Percentiles rank a stretch among this genome's conserved stretches.
Conservation (phyloP, 2,329 filamentous ascomycete genomes). For the Neurospora crassa region DNA sequence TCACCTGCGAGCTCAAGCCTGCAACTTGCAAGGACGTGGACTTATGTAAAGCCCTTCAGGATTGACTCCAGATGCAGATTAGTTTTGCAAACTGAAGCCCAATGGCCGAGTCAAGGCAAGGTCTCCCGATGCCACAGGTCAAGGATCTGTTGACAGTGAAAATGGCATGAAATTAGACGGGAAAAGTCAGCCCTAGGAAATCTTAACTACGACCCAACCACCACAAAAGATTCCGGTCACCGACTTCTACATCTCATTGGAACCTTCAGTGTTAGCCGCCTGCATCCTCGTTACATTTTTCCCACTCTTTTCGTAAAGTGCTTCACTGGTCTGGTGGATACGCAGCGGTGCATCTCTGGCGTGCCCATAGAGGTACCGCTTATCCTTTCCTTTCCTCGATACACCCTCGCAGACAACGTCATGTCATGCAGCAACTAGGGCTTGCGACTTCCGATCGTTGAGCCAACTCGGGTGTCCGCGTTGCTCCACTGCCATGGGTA, state of each 20-base stretch:
- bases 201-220: background rate
- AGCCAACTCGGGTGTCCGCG: conserved; percentile 4
- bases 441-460: conserved; percentile 5
- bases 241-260: background rate
- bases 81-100: background rate
- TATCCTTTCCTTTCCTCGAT: conserved; percentile 7
- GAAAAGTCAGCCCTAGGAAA: background rate
- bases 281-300: background rate
- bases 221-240: background rate
- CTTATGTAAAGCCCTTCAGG: background rate
- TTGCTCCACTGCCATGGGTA: conserved; percentile 10
- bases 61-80: background rate
- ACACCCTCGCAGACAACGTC: conserved; percentile 7
- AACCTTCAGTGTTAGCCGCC: background rate
- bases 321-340: conserved; percentile 1
- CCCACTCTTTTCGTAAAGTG: background rate
- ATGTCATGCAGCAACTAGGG: conserved; percentile 14
- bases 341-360: conserved; percentile 5
- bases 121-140: background rate
- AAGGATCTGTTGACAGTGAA: background rate
- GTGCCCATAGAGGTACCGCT: conserved; percentile 8
- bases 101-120: background rate
- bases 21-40: background rate
- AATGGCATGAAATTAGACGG: background rate
- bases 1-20: background rate